A percentile compares a stretch with the other conserved stretches of the same genome.
phyloP scores from a whole-genome alignment of 805 yeast genomes.

The Lipomyces yamanashiensis region DNA sequence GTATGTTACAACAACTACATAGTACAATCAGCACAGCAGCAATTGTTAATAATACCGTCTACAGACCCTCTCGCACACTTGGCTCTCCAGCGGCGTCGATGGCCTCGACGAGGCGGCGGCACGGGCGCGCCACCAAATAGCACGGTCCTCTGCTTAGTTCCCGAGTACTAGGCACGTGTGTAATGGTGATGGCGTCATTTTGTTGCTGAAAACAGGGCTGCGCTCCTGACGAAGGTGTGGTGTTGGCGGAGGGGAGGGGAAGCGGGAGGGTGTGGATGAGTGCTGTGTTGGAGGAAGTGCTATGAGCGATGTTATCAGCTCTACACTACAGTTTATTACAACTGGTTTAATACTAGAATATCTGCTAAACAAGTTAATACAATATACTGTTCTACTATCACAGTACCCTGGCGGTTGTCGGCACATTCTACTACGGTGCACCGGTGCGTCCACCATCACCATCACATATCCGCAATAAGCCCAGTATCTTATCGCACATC shows the following conservation, averaged over 20 bases:
- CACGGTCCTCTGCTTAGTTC: constrained; percentile 13
- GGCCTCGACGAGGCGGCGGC: constrained; percentile 20
- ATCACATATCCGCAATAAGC: background rate
- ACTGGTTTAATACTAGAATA: too few relatives aligned
- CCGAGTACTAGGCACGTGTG: constrained; percentile 13
- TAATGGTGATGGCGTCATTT: constrained; percentile 4
- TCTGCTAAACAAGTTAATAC: too few relatives aligned
- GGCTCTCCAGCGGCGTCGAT: constrained; percentile 8
- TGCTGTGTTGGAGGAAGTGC: background rate
- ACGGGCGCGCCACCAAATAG: constrained; percentile 20
- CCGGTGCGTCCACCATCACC: background rate
- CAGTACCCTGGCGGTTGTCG: too few relatives aligned
- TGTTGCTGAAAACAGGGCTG: too few relatives aligned
- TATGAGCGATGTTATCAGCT: too few relatives aligned
- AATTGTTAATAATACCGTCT: background rate
- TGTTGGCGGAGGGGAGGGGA: background rate
- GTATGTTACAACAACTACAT: too few relatives aligned
- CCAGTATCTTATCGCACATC: background rate
- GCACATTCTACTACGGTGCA: too few relatives aligned
- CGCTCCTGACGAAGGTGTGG: too few relatives aligned
- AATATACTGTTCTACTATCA: too few relatives aligned
- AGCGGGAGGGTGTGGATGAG: background rate
- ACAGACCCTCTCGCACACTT: background rate
- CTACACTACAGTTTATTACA: too few relatives aligned
- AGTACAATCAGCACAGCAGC: background rate